These are phyloP conservation scores for Ophiocordyceps australis DNA, from an alignment of 2,329 filamentous ascomycete genomes.

Conservation along the genomic window DNA sequence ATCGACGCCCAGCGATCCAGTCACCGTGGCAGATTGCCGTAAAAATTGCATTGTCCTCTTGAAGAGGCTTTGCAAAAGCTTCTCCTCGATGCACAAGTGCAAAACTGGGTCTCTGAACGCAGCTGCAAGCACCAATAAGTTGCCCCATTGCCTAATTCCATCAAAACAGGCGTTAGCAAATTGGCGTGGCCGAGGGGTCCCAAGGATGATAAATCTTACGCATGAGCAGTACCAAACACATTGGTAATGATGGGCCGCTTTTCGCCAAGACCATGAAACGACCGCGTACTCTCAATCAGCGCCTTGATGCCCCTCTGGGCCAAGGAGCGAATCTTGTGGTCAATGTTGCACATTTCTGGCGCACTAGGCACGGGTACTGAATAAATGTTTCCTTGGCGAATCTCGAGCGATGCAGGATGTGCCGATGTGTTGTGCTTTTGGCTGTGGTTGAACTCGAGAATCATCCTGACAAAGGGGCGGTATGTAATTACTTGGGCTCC, in stretches of 20 bases:
- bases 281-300: constrained; percentile 68
- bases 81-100: constrained; percentile 32
- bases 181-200: no score
- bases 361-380: constrained; percentile 18
- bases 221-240: constrained; percentile 86
- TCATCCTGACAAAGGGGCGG: constrained; percentile 49
- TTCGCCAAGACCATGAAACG: constrained; percentile 50
- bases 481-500: constrained; percentile 82
- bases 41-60: constrained; percentile 63
- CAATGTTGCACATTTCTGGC: constrained; percentile 19
- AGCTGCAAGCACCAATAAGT: constrained; percentile 77
- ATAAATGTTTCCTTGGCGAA: constrained; percentile 15
- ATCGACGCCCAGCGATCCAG: constrained; percentile 58
- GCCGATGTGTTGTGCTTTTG: constrained; percentile 15
- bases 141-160: constrained; percentile 84
- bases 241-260: constrained; percentile 77
- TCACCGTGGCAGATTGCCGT: constrained; percentile 47
- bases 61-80: constrained; percentile 42
- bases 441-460: constrained; percentile 29
- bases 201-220: no score
- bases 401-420: constrained; percentile 14
- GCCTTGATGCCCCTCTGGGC: constrained; percentile 50
- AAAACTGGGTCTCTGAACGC: constrained; percentile 53
- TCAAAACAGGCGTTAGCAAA: no score
- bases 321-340: constrained; percentile 28